phyloP scores from a whole-genome alignment of 163 green algal species.

The Chlorella variabilis region DNA sequence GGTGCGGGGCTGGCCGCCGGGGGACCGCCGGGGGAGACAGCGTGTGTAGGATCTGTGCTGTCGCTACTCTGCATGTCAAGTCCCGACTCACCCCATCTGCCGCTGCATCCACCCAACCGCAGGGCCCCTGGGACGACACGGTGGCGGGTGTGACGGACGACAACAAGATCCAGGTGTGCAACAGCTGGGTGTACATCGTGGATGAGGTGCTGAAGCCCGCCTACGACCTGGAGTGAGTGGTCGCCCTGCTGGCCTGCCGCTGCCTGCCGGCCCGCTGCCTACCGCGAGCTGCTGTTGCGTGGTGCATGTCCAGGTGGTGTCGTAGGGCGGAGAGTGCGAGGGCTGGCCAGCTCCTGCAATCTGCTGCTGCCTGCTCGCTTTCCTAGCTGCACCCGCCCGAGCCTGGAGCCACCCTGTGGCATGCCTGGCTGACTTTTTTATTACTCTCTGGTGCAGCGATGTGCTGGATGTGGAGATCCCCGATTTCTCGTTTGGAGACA shows the following conservation, averaged over 20 bases:
- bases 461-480: not conserved
- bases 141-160: not conserved
- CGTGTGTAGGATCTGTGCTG: not conserved
- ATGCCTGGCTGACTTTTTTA: too few relatives aligned
- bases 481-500: not conserved
- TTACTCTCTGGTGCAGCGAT: slow-evolving; percentile 2
- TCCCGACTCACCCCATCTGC: too few relatives aligned
- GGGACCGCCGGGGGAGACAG: not conserved
- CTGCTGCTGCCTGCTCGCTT: too few relatives aligned
- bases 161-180: slow-evolving; percentile 40
- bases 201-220: slow-evolving; percentile 45
- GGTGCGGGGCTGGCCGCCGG: not conserved
- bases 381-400: too few relatives aligned
- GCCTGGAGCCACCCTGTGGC: too few relatives aligned
- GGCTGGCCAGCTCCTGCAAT: too few relatives aligned
- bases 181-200: slow-evolving; percentile 41
- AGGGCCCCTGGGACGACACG: slow-evolving; percentile 20
- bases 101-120: not conserved
- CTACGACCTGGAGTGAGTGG: slow-evolving; percentile 25
- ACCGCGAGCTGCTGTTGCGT: too few relatives aligned
- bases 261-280: too few relatives aligned
- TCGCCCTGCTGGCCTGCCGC: not conserved
- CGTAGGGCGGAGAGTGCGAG: too few relatives aligned
- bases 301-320: too few relatives aligned
- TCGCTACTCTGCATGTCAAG: not conserved